Evolutionary conservation across 305 asterid genomes (phyloP).

Genomic region (Monarda citriodora): DNA sequence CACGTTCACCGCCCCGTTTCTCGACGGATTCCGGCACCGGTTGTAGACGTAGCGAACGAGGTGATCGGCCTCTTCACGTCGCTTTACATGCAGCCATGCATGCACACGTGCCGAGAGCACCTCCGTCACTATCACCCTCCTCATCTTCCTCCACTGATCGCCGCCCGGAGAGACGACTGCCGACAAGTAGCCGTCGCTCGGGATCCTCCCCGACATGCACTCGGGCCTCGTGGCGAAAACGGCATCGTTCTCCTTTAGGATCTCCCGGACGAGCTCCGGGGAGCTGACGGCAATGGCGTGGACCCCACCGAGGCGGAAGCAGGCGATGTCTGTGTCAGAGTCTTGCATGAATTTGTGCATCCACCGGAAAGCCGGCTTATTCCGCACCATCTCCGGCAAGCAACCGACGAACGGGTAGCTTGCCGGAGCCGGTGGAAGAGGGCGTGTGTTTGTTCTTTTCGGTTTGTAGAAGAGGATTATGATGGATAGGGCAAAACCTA

Average conservation of each 20-base stretch:
- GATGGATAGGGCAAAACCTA: neutral
- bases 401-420: neutral
- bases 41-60: neutral
- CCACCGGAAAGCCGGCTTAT: neutral
- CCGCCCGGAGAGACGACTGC: conserved; percentile 7
- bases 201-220: conserved; percentile 6
- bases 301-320: neutral
- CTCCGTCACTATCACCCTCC: conserved; percentile 2
- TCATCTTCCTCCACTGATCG: conserved; percentile 30
- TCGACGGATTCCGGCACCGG: neutral
- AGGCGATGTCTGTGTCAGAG: neutral
- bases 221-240: neutral
- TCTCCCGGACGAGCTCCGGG: neutral
- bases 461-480: neutral
- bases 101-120: conserved; percentile 20
- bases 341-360: neutral
- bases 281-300: neutral
- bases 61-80: conserved; percentile 13
- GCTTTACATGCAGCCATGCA: conserved; percentile 3
- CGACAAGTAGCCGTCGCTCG: conserved; percentile 14
- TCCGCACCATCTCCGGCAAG: neutral
- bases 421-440: neutral
- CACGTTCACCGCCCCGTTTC: neutral
- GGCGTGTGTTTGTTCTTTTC: neutral
- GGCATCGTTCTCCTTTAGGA: neutral